Evolutionary conservation across 179 eudicot species (phyloP).

Genomic region (Drosera spatulata): DNA sequence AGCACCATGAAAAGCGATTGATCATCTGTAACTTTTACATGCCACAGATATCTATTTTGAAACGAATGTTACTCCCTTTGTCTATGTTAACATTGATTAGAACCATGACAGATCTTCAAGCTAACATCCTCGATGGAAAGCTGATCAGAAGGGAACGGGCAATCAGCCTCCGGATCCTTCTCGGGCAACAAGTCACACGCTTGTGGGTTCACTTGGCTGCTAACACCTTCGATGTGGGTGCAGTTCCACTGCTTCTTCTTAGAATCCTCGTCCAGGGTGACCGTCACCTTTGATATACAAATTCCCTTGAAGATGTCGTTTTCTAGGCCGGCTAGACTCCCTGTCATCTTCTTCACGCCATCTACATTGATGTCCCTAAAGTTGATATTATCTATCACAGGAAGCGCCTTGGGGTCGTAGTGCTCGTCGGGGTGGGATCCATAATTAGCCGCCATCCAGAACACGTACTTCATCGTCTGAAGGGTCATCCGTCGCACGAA

Average conservation of each 20-base stretch:
- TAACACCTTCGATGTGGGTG: conserved; percentile 36
- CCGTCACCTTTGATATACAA: conserved; percentile 63
- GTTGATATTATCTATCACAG: conserved; percentile 36
- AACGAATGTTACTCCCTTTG: no score
- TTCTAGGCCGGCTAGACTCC: conserved; percentile 44
- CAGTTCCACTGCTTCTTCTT: conserved; percentile 75
- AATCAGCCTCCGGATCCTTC: conserved; percentile 21
- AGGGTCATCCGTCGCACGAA: conserved; percentile 48
- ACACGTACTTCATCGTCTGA: conserved; percentile 65
- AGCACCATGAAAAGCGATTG: no score
- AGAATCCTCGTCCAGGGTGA: conserved; percentile 31
- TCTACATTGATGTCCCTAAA: conserved; percentile 49
- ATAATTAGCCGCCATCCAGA: conserved; percentile 77
- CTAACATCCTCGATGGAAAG: conserved; percentile 48
- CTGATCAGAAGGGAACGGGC: conserved; percentile 43
- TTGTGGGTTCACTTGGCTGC: conserved; percentile 39
- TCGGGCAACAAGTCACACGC: conserved; percentile 53
- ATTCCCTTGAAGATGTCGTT: conserved; percentile 52
- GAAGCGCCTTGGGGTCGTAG: conserved; percentile 54
- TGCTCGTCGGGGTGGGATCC: conserved; percentile 57
- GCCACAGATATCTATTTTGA: no score
- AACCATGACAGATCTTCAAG: conserved; percentile 35
- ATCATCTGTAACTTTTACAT: no score
- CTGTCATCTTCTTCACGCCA: conserved; percentile 61
- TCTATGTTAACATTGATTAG: no score